Base-by-base conservation (phyloP, 1,139 yeast species). In the Candida albicans region DNA sequence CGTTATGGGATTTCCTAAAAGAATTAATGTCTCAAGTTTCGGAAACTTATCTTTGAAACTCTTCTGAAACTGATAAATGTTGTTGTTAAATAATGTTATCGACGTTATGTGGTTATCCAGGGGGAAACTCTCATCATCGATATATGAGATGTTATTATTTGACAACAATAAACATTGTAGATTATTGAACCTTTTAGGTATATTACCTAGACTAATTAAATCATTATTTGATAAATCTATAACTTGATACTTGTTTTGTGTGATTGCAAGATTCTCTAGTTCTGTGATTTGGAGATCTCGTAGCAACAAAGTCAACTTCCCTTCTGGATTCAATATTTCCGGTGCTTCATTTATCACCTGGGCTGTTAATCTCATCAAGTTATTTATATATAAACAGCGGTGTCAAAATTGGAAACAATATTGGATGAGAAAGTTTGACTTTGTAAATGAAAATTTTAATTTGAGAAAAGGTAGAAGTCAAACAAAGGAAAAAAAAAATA, bases 141-240 rank as follows among this genome's bases (percentile, higher is more conserved):
- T 42, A 31, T 44, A 45, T 10, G 52, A 57, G 8, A 85, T 77
- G 49, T 79, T 68, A 57, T 88, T 87, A 48, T 75, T 73, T 0
- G 84, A 80, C 11, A 82, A 54, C n/a, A 87, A 64, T 2, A 88
- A 54, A 0, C 77, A 70, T 41, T 70, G 70, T 18, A 84, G 59
- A 31, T 76, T 70, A 8, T 52, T 41, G 38, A 81, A 59, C 10
- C 53, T 50, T 6, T 33, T 11, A 0, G 89, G 87, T 14, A 84
- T 62, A 43, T 74, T 73, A 7, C 77, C 73, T 12, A 88, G 57
- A 12, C 72, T 74, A 2, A 76, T 64, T 14, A 87, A 63, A 32
- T 77, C 82, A 60, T 88, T 88, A 57, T 82, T 81, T 4, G 88
- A 75, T 34, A 87, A 61, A 59, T 88, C 96, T 7, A 87, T 66